Evolutionary conservation across 1,284 basidiomycete species (phyloP).

Genomic region (Ganoderma sinense): DNA sequence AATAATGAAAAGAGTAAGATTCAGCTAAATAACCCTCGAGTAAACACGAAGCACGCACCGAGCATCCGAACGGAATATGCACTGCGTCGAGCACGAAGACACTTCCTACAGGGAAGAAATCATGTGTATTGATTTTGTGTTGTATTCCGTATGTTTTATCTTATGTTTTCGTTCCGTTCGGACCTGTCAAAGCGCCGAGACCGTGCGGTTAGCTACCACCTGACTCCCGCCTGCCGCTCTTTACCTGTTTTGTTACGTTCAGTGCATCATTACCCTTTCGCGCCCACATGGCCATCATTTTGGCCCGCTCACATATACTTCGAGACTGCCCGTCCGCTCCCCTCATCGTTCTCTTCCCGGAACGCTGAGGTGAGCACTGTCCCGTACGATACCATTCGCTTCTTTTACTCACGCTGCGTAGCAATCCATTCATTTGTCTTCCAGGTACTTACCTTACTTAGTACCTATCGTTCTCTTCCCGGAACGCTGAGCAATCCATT

Average conservation of each 20-base stretch:
- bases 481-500: not conserved
- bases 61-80: slow-evolving; percentile 59
- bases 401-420: not conserved
- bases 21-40: not conserved
- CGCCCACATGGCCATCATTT: too few species aligned
- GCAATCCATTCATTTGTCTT: not conserved
- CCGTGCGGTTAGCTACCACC: too few species aligned
- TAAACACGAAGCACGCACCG: slow-evolving; percentile 37
- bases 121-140: slow-evolving; percentile 58
- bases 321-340: not conserved
- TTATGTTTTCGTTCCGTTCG: too few species aligned
- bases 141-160: too few species aligned
- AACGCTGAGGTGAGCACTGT: not conserved
- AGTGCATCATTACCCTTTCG: too few species aligned
- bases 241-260: too few species aligned
- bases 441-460: not conserved
- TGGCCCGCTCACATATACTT: not conserved
- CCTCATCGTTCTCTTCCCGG: not conserved
- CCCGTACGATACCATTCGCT: not conserved
- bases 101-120: slow-evolving; percentile 55
- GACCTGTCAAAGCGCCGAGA: too few species aligned
- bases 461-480: not conserved
- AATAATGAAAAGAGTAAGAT: not conserved
- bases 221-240: too few species aligned
- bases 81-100: slow-evolving; percentile 55